Conservation (phyloP, 1,139 yeast genomes). For the Kodamaea arcana region DNA sequence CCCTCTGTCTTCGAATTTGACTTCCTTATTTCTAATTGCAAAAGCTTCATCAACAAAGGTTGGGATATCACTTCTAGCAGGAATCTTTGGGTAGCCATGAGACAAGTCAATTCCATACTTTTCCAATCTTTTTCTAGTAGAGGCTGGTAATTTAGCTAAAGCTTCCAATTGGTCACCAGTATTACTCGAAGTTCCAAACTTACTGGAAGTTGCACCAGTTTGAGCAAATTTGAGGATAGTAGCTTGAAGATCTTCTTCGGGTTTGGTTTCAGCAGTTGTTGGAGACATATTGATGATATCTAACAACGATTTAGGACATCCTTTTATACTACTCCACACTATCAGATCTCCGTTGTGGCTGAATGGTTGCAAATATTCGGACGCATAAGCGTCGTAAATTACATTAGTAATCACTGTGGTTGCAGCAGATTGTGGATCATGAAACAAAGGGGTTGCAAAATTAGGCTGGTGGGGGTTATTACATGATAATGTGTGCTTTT, state of each 20-base stretch:
- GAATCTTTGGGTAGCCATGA: slow-evolving; percentile 40
- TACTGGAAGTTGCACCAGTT: neutral
- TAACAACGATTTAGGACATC: neutral
- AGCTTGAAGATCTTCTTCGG: neutral
- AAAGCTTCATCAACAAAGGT: slow-evolving; percentile 49
- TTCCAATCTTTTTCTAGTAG: slow-evolving; percentile 29
- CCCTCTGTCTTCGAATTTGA: slow-evolving; percentile 46
- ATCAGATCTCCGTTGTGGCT: neutral
- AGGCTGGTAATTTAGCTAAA: slow-evolving; percentile 32
- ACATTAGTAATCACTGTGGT: neutral
- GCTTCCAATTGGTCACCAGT: slow-evolving; percentile 6
- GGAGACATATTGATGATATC: neutral
- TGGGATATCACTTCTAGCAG: slow-evolving; percentile 34
- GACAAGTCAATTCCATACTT: slow-evolving; percentile 37
- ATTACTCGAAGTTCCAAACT: neutral
- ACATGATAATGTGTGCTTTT: neutral
- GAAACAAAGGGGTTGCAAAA: neutral
- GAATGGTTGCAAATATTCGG: neutral
- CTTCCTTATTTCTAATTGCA: slow-evolving; percentile 39
- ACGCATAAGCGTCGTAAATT: neutral
- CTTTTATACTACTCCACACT: neutral
- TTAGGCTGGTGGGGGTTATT: too few species aligned
- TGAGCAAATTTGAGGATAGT: neutral
- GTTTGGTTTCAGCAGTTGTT: neutral
- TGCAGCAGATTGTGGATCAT: neutral